phyloP scores from a whole-genome alignment of 2,329 filamentous ascomycete genomes.

The Trichoderma pleuroti region DNA sequence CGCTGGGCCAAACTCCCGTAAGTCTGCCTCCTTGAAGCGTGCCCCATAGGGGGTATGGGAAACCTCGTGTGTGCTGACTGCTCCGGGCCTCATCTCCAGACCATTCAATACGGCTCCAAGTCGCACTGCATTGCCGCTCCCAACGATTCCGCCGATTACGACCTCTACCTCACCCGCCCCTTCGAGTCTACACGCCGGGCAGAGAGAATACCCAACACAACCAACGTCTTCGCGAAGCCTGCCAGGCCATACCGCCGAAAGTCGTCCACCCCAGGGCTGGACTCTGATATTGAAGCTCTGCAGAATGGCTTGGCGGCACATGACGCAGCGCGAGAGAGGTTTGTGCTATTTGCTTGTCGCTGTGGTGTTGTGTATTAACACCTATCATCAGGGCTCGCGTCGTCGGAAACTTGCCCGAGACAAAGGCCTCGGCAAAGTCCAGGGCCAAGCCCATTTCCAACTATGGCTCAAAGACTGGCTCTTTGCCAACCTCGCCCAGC shows the following conservation, averaged over 20 bases:
- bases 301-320: conserved; percentile 41
- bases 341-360: conserved; percentile 23
- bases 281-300: conserved; percentile 50
- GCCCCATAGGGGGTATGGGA: neutral
- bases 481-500: conserved; percentile 53
- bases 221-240: conserved; percentile 48
- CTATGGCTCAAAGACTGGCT: conserved; percentile 37
- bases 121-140: conserved; percentile 46
- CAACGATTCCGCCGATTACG: conserved; percentile 47
- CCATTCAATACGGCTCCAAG: conserved; percentile 51
- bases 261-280: conserved; percentile 39
- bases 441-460: conserved; percentile 44
- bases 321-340: conserved; percentile 37
- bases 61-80: conserved; percentile 21
- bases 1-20: conserved; percentile 58
- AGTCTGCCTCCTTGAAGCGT: conserved; percentile 32
- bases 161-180: conserved; percentile 55
- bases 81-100: conserved; percentile 34
- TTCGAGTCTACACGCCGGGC: conserved; percentile 45
- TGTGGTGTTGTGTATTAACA: conserved; percentile 16
- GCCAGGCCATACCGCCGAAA: conserved; percentile 33
- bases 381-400: conserved; percentile 32
- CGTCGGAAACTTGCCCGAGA: conserved; percentile 33
- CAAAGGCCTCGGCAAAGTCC: conserved; percentile 34
- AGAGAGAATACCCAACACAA: conserved; percentile 48